Percentiles rank a stretch among this genome's conserved stretches.
These are phyloP conservation scores for Lipomyces mesembrius DNA, from an alignment of 805 yeast genomes.

Conservation along the genomic window DNA sequence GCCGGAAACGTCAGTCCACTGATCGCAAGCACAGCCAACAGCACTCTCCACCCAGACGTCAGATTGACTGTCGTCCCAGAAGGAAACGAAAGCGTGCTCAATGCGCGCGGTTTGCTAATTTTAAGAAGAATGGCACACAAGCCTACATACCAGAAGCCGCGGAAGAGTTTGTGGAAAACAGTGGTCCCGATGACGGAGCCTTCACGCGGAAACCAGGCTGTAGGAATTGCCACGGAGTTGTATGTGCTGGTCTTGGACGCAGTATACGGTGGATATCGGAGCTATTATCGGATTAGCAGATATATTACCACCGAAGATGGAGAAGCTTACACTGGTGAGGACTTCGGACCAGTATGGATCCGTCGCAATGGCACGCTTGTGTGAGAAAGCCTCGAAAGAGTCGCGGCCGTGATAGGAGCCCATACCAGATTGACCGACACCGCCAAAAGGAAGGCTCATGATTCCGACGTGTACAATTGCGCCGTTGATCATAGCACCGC, in stretches of 20 bases:
- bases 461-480: constrained; percentile 71
- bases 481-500: constrained; percentile 73
- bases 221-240: not conserved
- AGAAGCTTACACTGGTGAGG: constrained; percentile 64
- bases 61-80: not conserved
- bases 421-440: constrained; percentile 80
- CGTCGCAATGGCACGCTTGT: constrained; percentile 66
- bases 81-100: constrained; percentile 2
- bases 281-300: constrained; percentile 7
- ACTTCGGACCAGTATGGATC: constrained; percentile 70
- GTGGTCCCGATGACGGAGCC: constrained; percentile 19
- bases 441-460: constrained; percentile 82
- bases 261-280: constrained; percentile 31
- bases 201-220: constrained; percentile 29
- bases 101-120: not conserved
- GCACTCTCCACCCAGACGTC: not conserved
- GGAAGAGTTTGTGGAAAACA: constrained; percentile 2
- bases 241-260: constrained; percentile 7
- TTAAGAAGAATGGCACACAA: constrained; percentile 2
- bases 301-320: constrained; percentile 48
- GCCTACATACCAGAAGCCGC: constrained; percentile 3
- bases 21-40: not conserved
- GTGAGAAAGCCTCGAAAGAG: constrained; percentile 75
- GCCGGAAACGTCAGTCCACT: not conserved
- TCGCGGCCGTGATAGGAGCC: constrained; percentile 81